These are phyloP conservation scores for Trichocladium uniseriatum DNA, from an alignment of 495 filamentous ascomycete species.

Conservation along the genomic window DNA sequence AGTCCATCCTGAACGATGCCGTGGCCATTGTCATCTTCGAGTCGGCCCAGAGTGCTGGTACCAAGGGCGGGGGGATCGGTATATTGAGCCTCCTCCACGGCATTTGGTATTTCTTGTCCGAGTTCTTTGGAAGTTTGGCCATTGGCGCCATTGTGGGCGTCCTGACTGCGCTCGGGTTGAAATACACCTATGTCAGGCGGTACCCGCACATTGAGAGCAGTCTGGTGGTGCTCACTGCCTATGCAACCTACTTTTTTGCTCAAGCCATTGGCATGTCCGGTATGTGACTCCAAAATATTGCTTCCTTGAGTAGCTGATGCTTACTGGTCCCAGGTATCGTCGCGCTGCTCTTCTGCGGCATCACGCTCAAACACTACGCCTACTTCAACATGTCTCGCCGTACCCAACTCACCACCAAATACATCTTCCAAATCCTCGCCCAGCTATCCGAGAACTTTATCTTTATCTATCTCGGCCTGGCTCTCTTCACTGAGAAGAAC, in stretches of 20 bases:
- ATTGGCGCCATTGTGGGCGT: slow-evolving; percentile 85
- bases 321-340: slow-evolving; percentile 65
- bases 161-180: slow-evolving; percentile 73
- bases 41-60: slow-evolving; percentile 76
- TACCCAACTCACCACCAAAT: slow-evolving; percentile 96
- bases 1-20: slow-evolving; percentile 95
- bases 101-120: slow-evolving; percentile 85
- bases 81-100: slow-evolving; percentile 76
- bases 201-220: slow-evolving; percentile 97
- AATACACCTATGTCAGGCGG: slow-evolving; percentile 84
- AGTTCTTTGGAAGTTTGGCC: slow-evolving; percentile 89
- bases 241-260: slow-evolving; percentile 94
- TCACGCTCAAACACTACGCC: slow-evolving; percentile 96
- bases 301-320: slow-evolving; percentile 8
- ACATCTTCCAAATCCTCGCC: slow-evolving; percentile 88
- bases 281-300: slow-evolving; percentile 26
- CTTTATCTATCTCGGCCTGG: slow-evolving; percentile 94
- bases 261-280: slow-evolving; percentile 92
- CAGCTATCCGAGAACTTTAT: slow-evolving; percentile 98
- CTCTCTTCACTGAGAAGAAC: slow-evolving; percentile 79
- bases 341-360: slow-evolving; percentile 92
- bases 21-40: slow-evolving; percentile 98
- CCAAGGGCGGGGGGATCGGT: slow-evolving; percentile 54
- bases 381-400: slow-evolving; percentile 99
- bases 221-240: slow-evolving; percentile 84